These are phyloP conservation scores for Aspergillus saccharolyticus DNA, from an alignment of 495 filamentous ascomycete genomes.

Conservation along the genomic window DNA sequence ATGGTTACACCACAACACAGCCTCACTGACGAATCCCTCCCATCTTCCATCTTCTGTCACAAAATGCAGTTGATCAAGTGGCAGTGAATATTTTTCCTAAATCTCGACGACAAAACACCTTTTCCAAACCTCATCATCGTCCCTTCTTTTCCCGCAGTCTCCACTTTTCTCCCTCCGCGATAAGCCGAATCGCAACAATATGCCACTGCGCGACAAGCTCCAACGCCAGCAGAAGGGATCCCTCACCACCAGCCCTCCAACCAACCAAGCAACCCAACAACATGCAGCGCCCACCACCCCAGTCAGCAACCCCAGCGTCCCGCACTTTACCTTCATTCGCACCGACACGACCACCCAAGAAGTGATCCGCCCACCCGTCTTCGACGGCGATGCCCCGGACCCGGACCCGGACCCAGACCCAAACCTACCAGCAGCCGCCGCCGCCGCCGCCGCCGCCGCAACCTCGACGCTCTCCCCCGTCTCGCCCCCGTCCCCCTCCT, in stretches of 20 bases:
- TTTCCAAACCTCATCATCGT: not conserved
- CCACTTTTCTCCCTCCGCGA: constrained; percentile 9
- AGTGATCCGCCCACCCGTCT: constrained; percentile 60
- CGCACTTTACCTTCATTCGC: constrained; percentile 79
- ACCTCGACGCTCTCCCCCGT: constrained; percentile 26
- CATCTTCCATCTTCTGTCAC: no score
- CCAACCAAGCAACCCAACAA: not conserved
- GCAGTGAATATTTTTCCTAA: no score
- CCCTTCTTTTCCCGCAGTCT: no score
- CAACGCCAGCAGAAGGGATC: constrained; percentile 60
- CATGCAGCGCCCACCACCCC: constrained; percentile 1
- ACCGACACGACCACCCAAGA: constrained; percentile 78
- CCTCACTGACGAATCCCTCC: no score
- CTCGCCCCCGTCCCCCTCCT: no score
- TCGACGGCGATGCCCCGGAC: constrained; percentile 36
- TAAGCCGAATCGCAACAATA: constrained; percentile 31
- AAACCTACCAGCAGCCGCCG: no score
- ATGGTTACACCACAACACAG: not conserved
- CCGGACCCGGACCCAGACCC: no score
- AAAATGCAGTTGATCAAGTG: no score
- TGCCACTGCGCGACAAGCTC: constrained; percentile 70
- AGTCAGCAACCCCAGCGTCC: constrained; percentile 31
- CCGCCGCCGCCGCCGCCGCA: constrained; percentile 7
- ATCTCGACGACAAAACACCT: no score
- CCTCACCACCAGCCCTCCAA: constrained; percentile 31